Conservation (phyloP, 2,329 filamentous ascomycete species). For the Cercospora zeae-maydis region DNA sequence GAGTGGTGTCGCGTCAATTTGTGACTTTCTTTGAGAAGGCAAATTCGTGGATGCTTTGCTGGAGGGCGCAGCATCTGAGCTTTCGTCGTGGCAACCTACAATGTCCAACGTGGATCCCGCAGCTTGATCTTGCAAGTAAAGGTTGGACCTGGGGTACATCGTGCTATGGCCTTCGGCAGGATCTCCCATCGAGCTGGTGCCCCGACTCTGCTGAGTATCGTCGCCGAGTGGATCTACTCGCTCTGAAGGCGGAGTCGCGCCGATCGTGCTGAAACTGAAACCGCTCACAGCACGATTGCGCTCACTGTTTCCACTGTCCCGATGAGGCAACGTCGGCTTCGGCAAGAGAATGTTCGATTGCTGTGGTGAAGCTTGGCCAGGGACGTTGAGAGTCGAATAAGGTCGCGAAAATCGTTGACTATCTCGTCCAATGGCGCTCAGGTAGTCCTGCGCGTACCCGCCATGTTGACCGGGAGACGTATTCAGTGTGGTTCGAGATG, state of each 20-base stretch:
- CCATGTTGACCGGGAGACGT: not conserved
- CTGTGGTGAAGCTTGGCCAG: constrained; percentile 12
- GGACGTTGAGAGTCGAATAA: constrained; percentile 6
- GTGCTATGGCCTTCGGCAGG: not conserved
- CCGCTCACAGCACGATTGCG: constrained; percentile 26
- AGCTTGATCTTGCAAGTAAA: not conserved
- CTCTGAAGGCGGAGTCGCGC: constrained; percentile 1
- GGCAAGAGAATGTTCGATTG: constrained; percentile 20
- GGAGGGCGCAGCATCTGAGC: not conserved
- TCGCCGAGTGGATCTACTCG: constrained; percentile 1
- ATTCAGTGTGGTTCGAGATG: not conserved
- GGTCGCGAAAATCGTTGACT: constrained; percentile 11
- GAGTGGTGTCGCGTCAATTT: not conserved
- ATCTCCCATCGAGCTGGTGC: not conserved
- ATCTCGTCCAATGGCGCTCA: constrained; percentile 12
- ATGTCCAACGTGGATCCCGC: not conserved
- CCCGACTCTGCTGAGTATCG: not conserved
- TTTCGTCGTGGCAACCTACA: not conserved
- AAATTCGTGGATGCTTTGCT: not conserved
- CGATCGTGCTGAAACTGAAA: constrained; percentile 22
- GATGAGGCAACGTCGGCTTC: constrained; percentile 20
- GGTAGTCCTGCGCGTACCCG: constrained; percentile 1
- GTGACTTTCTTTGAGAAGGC: not conserved
- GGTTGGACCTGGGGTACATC: not conserved
- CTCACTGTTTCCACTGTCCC: constrained; percentile 29